A percentile compares a stretch with the other conserved stretches of the same genome.
These are phyloP conservation scores for Diutina rugosa DNA, from an alignment of 1,139 yeast species.

Conservation along the genomic window DNA sequence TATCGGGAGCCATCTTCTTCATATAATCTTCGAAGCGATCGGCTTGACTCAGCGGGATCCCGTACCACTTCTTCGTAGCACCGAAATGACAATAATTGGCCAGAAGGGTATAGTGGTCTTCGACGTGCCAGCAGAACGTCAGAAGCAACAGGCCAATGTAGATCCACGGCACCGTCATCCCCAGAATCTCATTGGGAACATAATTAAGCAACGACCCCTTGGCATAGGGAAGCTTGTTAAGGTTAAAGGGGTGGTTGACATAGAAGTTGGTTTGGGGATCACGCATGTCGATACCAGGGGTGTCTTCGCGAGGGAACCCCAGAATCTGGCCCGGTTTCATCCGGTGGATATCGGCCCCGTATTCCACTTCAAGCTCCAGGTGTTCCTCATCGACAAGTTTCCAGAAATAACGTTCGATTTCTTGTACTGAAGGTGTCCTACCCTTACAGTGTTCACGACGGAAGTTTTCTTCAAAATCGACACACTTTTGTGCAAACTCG, in stretches of 20 bases:
- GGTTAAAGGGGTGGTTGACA: constrained; percentile 49
- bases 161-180: constrained; percentile 79
- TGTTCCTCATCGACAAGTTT: constrained; percentile 32
- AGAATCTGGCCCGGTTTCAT: constrained; percentile 47
- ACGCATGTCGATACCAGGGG: background rate
- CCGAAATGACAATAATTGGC: constrained; percentile 74
- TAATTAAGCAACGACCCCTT: constrained; percentile 50
- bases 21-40: constrained; percentile 41
- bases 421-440: constrained; percentile 18
- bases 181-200: constrained; percentile 52
- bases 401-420: constrained; percentile 54
- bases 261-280: constrained; percentile 16
- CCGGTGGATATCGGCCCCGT: constrained; percentile 73
- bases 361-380: constrained; percentile 42
- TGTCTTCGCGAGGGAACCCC: constrained; percentile 43
- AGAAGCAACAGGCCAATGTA: constrained; percentile 63
- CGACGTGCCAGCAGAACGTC: constrained; percentile 81
- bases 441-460: constrained; percentile 14
- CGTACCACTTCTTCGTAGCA: constrained; percentile 68
- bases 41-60: constrained; percentile 48
- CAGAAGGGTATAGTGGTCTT: constrained; percentile 66
- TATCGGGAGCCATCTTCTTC: constrained; percentile 60
- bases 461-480: constrained; percentile 33
- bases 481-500: constrained; percentile 52
- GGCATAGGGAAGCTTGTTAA: constrained; percentile 55